Conservation (phyloP, 2,329 filamentous ascomycete species). For the Apiospora marii region DNA sequence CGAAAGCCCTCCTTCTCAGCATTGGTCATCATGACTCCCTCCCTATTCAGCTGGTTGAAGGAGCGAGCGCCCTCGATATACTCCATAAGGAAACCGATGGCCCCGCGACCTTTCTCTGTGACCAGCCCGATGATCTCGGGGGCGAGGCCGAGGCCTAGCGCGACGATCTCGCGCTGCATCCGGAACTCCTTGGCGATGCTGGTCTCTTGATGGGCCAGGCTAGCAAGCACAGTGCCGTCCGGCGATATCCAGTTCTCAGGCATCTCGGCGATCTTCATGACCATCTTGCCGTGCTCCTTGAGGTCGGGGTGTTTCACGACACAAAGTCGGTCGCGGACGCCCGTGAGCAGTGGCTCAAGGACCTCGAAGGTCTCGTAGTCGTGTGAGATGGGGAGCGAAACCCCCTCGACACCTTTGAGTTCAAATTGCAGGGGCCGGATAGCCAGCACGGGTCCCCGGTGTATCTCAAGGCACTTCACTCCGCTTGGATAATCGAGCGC, state of each 20-base stretch:
- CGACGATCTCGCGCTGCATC: neutral
- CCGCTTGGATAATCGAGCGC: neutral
- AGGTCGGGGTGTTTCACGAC: neutral
- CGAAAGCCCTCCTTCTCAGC: neutral
- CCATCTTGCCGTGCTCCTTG: neutral
- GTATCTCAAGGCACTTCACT: neutral
- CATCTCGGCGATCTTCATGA: slow-evolving; percentile 7
- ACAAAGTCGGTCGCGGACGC: neutral
- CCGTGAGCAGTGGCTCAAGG: neutral
- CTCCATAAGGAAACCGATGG: slow-evolving; percentile 3
- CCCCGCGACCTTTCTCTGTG: neutral
- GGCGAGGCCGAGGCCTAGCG: neutral
- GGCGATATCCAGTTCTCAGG: neutral
- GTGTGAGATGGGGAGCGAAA: neutral
- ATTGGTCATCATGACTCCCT: neutral
- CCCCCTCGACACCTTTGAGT: neutral
- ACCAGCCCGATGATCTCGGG: neutral
- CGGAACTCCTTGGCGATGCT: neutral
- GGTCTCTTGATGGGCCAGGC: neutral
- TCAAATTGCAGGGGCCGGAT: neutral
- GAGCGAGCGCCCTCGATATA: neutral
- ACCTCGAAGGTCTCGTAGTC: neutral
- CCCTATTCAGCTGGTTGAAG: neutral
- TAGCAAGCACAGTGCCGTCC: neutral
- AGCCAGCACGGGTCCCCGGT: neutral